These are phyloP conservation scores for Torulaspora indica DNA, from an alignment of 805 yeast species.

Conservation along the genomic window DNA sequence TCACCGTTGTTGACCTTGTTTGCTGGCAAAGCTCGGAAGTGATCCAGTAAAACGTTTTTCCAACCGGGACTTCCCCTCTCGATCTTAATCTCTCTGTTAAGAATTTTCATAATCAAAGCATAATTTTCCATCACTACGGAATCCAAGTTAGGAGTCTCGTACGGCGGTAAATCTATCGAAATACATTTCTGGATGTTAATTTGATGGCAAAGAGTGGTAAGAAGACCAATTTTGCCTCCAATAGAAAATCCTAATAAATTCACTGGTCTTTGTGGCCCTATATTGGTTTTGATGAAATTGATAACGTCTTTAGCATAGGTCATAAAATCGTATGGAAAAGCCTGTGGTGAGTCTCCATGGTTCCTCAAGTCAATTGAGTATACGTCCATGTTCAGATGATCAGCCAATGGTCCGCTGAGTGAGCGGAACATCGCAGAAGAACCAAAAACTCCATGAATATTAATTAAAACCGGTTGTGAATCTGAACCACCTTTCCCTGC, in stretches of 20 bases:
- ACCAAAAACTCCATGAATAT: constrained; percentile 54
- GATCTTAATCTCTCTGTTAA: constrained; percentile 20
- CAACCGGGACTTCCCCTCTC: constrained; percentile 23
- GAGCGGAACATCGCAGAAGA: constrained; percentile 42
- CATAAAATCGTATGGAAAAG: constrained; percentile 43
- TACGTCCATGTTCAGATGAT: constrained; percentile 34
- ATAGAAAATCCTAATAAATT: constrained; percentile 51
- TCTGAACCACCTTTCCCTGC: not conserved
- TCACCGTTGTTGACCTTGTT: constrained; percentile 17
- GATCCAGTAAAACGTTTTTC: constrained; percentile 20
- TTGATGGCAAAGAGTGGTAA: constrained; percentile 36
- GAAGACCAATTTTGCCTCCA: constrained; percentile 58
- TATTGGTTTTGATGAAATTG: constrained; percentile 32
- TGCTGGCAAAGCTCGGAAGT: constrained; percentile 20
- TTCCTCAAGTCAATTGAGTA: constrained; percentile 50
- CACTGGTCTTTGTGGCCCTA: constrained; percentile 29
- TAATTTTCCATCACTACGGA: constrained; percentile 22
- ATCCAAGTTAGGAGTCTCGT: constrained; percentile 23
- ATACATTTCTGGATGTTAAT: constrained; percentile 39
- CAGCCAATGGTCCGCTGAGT: constrained; percentile 38
- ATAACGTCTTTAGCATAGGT: constrained; percentile 43
- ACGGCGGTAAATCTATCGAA: constrained; percentile 40
- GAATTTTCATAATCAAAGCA: constrained; percentile 21
- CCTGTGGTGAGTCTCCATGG: constrained; percentile 49
- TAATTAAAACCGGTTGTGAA: constrained; percentile 39